Conservation (phyloP, 2,329 filamentous ascomycete species). For the Arachnomyces sp. region DNA sequence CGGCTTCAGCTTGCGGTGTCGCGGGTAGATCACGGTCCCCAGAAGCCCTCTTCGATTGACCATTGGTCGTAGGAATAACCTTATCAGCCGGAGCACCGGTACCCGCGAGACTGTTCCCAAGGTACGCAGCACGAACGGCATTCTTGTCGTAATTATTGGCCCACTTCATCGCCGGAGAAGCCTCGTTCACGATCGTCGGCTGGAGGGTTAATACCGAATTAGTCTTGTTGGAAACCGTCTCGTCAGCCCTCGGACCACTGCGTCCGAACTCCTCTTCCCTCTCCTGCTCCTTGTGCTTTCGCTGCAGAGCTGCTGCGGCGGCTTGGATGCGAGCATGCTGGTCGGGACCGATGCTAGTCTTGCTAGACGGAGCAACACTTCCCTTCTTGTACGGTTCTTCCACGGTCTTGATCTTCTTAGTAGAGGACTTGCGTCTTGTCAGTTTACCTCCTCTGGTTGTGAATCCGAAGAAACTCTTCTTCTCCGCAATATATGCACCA, state of each 20-base stretch:
- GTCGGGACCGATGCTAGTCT: slow-evolving; percentile 77
- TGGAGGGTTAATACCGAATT: slow-evolving; percentile 86
- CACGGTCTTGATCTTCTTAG: slow-evolving; percentile 48
- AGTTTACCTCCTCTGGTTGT: slow-evolving; percentile 62
- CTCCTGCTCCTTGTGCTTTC: slow-evolving; percentile 57
- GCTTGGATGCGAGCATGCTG: slow-evolving; percentile 91
- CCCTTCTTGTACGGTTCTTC: slow-evolving; percentile 47
- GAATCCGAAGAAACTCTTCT: slow-evolving; percentile 88
- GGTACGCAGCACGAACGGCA: slow-evolving; percentile 74
- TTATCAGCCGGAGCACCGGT: slow-evolving; percentile 51
- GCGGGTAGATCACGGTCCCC: slow-evolving; percentile 23
- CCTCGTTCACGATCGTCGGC: slow-evolving; percentile 74
- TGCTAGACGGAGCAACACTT: slow-evolving; percentile 55
- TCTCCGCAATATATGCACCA: slow-evolving; percentile 86
- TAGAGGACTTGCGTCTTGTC: slow-evolving; percentile 62
- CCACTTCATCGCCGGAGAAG: slow-evolving; percentile 94
- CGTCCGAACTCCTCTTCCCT: slow-evolving; percentile 42
- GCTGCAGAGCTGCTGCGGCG: slow-evolving; percentile 76
- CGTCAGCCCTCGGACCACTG: slow-evolving; percentile 48
- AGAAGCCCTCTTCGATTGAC: slow-evolving; percentile 21
- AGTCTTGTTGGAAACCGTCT: slow-evolving; percentile 61
- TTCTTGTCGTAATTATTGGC: slow-evolving; percentile 91
- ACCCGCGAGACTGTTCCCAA: slow-evolving; percentile 65
- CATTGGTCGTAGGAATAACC: slow-evolving; percentile 25
- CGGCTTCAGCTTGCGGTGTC: slow-evolving; percentile 25